phyloP scores from a whole-genome alignment of 2,329 filamentous ascomycete genomes.

The Fusarium azukiicola region DNA sequence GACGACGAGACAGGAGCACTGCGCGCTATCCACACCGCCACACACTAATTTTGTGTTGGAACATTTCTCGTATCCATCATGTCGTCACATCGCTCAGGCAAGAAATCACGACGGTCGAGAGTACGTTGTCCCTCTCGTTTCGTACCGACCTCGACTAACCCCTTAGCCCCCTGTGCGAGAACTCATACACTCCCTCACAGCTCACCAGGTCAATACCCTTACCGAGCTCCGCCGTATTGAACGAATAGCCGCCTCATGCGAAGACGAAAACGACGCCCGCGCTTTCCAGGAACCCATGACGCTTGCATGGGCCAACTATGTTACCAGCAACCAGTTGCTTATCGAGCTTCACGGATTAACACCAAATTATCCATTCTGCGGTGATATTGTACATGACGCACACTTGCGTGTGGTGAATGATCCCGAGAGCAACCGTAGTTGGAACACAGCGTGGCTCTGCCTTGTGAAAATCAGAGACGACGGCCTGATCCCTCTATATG shows the following conservation, averaged over 20 bases:
- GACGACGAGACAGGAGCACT: background rate
- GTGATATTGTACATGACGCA: slow-evolving; percentile 82
- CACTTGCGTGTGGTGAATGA: slow-evolving; percentile 82
- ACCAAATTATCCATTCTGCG: slow-evolving; percentile 83
- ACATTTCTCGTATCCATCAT: slow-evolving; percentile 6
- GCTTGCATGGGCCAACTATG: slow-evolving; percentile 85
- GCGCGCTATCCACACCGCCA: background rate
- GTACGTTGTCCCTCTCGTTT: background rate
- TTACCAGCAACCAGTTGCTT: slow-evolving; percentile 84
- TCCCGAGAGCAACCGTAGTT: slow-evolving; percentile 84
- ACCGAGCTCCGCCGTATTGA: slow-evolving; percentile 87
- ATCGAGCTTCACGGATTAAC: slow-evolving; percentile 86
- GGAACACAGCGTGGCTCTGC: slow-evolving; percentile 89
- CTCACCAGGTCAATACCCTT: slow-evolving; percentile 87
- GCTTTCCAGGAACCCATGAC: slow-evolving; percentile 83
- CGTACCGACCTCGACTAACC: background rate
- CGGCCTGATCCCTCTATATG: slow-evolving; percentile 80
- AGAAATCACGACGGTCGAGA: slow-evolving; percentile 6
- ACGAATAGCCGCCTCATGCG: slow-evolving; percentile 78
- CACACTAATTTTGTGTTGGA: background rate
- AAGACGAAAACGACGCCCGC: slow-evolving; percentile 78
- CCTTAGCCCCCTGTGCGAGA: slow-evolving; percentile 77
- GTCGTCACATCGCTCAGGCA: slow-evolving; percentile 6
- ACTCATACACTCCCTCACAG: slow-evolving; percentile 81
- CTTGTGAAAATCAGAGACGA: slow-evolving; percentile 83